Evolutionary conservation across 2,329 filamentous ascomycete genomes (phyloP).

Genomic region (Fusarium sp.): DNA sequence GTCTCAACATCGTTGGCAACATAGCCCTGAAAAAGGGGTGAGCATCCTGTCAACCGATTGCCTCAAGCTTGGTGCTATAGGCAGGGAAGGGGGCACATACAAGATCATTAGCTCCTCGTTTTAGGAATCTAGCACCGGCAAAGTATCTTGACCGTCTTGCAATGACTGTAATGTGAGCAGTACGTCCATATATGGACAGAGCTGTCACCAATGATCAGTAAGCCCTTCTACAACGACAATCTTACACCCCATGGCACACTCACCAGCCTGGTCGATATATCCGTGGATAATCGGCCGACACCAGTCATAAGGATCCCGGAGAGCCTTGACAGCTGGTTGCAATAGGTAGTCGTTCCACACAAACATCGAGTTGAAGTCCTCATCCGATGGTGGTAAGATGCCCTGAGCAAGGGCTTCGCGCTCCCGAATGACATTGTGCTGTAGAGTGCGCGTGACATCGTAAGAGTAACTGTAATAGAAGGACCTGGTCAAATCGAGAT

Average conservation of each 20-base stretch:
- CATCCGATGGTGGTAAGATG: constrained; percentile 66
- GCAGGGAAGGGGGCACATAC: constrained; percentile 46
- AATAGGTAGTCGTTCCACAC: constrained; percentile 96
- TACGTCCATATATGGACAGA: constrained; percentile 86
- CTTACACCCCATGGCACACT: constrained; percentile 12
- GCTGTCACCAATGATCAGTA: constrained; percentile 53
- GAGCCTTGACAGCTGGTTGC: constrained; percentile 74
- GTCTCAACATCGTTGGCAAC: constrained; percentile 99
- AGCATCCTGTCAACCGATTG: constrained; percentile 1
- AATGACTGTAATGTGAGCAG: constrained; percentile 93
- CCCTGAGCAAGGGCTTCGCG: constrained; percentile 77
- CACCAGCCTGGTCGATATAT: constrained; percentile 88
- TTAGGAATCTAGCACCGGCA: constrained; percentile 92
- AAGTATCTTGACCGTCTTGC: constrained; percentile 93
- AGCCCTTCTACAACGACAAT: neutral
- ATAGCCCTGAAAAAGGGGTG: constrained; percentile 69
- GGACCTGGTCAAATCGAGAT: constrained; percentile 87
- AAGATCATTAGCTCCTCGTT: constrained; percentile 92
- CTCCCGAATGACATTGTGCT: constrained; percentile 90
- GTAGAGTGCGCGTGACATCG: constrained; percentile 90
- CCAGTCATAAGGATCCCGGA: constrained; percentile 93
- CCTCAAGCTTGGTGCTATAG: neutral
- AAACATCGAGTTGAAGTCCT: constrained; percentile 93
- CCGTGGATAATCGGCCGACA: constrained; percentile 96
- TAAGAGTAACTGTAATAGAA: constrained; percentile 99